Evolutionary conservation across 2,329 filamentous ascomycete species (phyloP), one percentile per base, ranked within the genome.

Genomic region (Aspergillus floridensis): DNA sequence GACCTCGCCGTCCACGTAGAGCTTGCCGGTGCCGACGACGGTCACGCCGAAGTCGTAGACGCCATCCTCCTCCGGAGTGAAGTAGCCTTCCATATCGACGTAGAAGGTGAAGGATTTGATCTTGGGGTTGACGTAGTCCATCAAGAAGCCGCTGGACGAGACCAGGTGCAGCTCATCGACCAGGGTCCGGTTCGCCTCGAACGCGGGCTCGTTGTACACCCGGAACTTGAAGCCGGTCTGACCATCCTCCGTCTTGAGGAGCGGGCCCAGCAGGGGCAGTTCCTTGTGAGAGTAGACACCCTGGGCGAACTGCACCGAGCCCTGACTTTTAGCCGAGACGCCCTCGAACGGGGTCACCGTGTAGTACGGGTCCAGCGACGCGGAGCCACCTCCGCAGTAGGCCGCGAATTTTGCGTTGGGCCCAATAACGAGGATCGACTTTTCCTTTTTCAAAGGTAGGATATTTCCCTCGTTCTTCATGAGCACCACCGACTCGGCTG

Each of bases 401-500:
- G 76, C 67, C 24, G 77, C 74, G 31, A 76, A 72, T 53, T 79
- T 81, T 11, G 82, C 76, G 59, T 85, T 84, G 12, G 82, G 82
- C 3, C 82, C 84, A 59, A 86, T 84, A 19, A 85, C 76, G 11
- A 82, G 78, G 12, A 82, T 74, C 0, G 79, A 75, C 59, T 79
- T 76, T 24, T 74, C 72, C 50, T 77, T 79, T 44, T 76, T 73
- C 55, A 85, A 70, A 0, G 90, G 90, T 1, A 93, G 78, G 0
- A 88, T 71, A 14, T 78, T 78, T 41, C 82, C 81, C 12, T 90
- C 82, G 64, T 93, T 93, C 76, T 92, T 91, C 52, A 92, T 77
- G 12, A 93, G 79, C 1, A 92, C 88, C 8, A 91, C 86, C 3
- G 86, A 86, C 69, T 92, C 88, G 4, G 86, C 83, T 19, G 87